These are phyloP conservation scores for Nicotiana rustica DNA, from an alignment of 305 asterid species.

Conservation along the genomic window DNA sequence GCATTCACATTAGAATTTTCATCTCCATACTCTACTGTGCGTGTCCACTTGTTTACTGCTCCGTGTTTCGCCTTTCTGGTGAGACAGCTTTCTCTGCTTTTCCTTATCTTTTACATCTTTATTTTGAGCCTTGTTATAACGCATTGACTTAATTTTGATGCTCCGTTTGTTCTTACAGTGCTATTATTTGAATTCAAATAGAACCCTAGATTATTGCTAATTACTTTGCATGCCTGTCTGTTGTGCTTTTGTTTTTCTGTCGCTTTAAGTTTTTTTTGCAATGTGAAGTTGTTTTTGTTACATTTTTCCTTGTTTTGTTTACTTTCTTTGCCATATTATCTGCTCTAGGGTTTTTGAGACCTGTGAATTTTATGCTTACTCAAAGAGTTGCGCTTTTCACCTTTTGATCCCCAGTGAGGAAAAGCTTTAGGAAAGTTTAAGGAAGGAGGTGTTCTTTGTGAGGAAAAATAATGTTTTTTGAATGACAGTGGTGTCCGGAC, in stretches of 20 bases:
- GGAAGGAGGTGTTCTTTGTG: slow-evolving; percentile 20
- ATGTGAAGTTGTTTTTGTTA: slow-evolving; percentile 9
- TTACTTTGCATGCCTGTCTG: slow-evolving; percentile 24
- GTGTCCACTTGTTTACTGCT: slow-evolving; percentile 13
- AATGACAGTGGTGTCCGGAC: too few species aligned
- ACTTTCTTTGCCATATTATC: not conserved
- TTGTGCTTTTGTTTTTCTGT: not conserved
- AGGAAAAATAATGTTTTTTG: not conserved
- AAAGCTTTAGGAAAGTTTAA: not conserved
- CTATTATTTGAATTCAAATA: not conserved
- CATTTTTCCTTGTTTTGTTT: not conserved
- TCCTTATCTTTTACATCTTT: not conserved
- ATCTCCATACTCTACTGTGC: not conserved
- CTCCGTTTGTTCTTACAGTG: not conserved
- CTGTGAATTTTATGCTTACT: not conserved
- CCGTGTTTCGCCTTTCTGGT: not conserved
- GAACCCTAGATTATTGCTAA: slow-evolving; percentile 15
- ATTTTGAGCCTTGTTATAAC: not conserved
- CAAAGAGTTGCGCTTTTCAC: not conserved
- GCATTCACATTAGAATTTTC: slow-evolving; percentile 16
- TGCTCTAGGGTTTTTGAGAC: slow-evolving; percentile 21
- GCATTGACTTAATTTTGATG: not conserved
- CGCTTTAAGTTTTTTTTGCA: not conserved
- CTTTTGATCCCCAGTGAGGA: not conserved
- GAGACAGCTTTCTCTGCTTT: slow-evolving; percentile 14